Conservation (phyloP, 2,329 filamentous ascomycete species). For the Fusarium solani-melongenae region DNA sequence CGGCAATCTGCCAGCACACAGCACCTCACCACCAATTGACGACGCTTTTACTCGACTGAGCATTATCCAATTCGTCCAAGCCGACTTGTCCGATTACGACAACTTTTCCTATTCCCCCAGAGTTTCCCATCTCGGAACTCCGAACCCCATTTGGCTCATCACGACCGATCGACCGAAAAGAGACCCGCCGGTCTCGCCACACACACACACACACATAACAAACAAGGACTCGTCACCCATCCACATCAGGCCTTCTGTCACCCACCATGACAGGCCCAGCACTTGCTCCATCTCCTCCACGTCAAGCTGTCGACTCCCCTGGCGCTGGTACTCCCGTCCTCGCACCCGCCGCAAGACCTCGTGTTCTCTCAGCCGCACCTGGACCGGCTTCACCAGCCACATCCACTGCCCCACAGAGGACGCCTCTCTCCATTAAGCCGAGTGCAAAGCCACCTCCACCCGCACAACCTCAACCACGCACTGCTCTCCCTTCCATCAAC, state of each 20-base stretch:
- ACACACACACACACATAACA: constrained; percentile 24
- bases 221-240: constrained; percentile 14
- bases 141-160: constrained; percentile 33
- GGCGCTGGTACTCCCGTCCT: constrained; percentile 27
- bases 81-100: neutral
- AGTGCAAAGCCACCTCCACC: constrained; percentile 43
- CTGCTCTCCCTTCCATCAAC: constrained; percentile 52
- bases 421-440: constrained; percentile 47
- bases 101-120: constrained; percentile 7
- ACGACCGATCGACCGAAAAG: constrained; percentile 35
- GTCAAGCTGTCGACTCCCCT: constrained; percentile 32
- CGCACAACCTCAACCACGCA: constrained; percentile 46
- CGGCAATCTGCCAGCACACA: constrained; percentile 4
- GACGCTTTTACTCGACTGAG: neutral
- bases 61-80: neutral
- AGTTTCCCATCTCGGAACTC: constrained; percentile 44
- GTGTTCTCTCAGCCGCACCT: constrained; percentile 41
- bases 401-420: constrained; percentile 38
- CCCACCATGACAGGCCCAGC: constrained; percentile 40
- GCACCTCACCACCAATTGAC: constrained; percentile 4
- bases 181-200: constrained; percentile 34
- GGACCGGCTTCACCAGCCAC: constrained; percentile 38
- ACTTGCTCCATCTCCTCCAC: constrained; percentile 36
- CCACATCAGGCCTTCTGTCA: constrained; percentile 12
- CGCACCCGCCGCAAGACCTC: constrained; percentile 28